Evolutionary conservation across 345 rosid genomes (phyloP), one percentile per base, ranked within the genome.

Genomic region (Brassica carinata): DNA sequence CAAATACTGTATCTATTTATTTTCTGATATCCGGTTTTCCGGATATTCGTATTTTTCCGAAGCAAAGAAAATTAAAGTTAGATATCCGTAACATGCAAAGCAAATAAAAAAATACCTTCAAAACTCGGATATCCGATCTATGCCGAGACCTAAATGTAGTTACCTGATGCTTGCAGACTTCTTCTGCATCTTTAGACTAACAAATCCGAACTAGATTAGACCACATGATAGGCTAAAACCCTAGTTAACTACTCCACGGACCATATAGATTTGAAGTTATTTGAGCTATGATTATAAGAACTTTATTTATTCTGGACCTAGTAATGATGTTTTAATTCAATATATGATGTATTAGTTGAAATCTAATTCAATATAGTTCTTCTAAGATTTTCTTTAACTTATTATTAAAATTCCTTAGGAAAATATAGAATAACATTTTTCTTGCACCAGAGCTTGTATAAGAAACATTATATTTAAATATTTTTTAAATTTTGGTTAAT

Each of bases 171-270:
- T 58, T 73, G 69, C 69, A 79, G 77, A 38, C 29, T 45, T 79
- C 58, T 72, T 27, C 64, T 58, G 78, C 19, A 45, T 10, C 62
- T 58, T 79, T 67, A 79, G 64, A 67, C 65, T 73, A 67, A 74
- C 78, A 79, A 79, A 67, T 1, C 67, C 58, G 74, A 79, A 74
- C 57, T 67, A 33, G 58, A 62, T 59, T 73, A 67, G 70, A 79
- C 74, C 57, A 64, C 40, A 79, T 61, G 64, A 73, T 67, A 36
- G 27, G 51, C 64, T 79, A 43, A 40, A 66, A 66, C 43, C 73
- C 72, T 72, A 66, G 36, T 27, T 58, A 33, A 33, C 5, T n/a
- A 9, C 73, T 58, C 67, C 61, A 26, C 33, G 36, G 62, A 78
- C 77, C 62, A 67, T 26, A 40, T 48, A 31, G 14, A 65, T 30